These are phyloP conservation scores for Myotisia sp. DNA, from an alignment of 2,329 filamentous ascomycete genomes.

Conservation along the genomic window DNA sequence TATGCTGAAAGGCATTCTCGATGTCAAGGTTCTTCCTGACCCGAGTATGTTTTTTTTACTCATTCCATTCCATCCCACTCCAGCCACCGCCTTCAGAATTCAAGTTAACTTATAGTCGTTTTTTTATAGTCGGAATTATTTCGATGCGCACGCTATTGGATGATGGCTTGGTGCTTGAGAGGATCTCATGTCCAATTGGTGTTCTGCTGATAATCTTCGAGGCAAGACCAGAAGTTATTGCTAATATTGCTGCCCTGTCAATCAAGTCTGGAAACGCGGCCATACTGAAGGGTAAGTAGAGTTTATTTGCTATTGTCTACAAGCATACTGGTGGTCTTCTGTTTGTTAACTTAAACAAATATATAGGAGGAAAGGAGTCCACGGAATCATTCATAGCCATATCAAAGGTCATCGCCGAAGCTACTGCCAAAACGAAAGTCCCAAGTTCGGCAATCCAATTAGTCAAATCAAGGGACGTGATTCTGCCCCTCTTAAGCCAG, in stretches of 20 bases:
- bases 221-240: constrained; percentile 92
- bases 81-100: neutral
- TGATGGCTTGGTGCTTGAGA: constrained; percentile 69
- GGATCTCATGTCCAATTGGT: constrained; percentile 86
- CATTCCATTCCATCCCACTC: too few relatives aligned
- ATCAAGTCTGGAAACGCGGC: constrained; percentile 96
- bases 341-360: neutral
- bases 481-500: constrained; percentile 71
- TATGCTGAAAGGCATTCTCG: constrained; percentile 88
- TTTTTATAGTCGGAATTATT: constrained; percentile 56
- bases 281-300: constrained; percentile 65
- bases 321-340: neutral
- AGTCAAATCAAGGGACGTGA: constrained; percentile 80
- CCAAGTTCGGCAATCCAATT: constrained; percentile 83
- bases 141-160: constrained; percentile 75
- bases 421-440: constrained; percentile 57
- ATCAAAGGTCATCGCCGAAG: constrained; percentile 65
- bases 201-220: constrained; percentile 98
- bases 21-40: constrained; percentile 71
- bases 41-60: constrained; percentile 54
- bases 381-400: constrained; percentile 91
- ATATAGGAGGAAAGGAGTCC: constrained; percentile 76
- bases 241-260: constrained; percentile 88
- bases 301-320: neutral
- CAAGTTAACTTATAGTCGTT: constrained; percentile 10